Evolutionary conservation across 2,329 filamentous ascomycete genomes (phyloP), one percentile per base, ranked within the genome.

Genomic region (Thielaviopsis ethacetica): DNA sequence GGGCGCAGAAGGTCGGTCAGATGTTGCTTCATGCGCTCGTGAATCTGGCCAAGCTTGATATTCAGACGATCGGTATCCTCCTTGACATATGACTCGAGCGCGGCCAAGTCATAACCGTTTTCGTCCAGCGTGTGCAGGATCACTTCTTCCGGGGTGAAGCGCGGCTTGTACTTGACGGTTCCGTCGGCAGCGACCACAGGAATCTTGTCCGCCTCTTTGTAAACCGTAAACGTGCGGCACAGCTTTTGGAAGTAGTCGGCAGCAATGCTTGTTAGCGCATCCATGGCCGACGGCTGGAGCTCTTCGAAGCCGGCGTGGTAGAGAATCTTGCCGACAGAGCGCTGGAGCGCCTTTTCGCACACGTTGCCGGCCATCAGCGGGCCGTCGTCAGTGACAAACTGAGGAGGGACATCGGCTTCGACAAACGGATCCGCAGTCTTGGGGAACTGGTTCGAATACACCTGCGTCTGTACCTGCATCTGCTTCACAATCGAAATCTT

Each of bases 401-500:
- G 86, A n/a, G 90, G 82, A 56, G 90, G 85, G 57, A 93, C 83
- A 67, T 97, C 93, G 50, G 81, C 78, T 71, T 98, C 93, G 19
- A 85, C 73, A 63, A 98, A 96, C 0, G 89, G 88, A 67, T 91
- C 85, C 63, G 95, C 88, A 68, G 95, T 95, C 72, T 95, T 96
- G 63, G 91, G 90, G 66, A 98, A 98, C 70, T 98, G 93, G 67
- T 98, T 98, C 67, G 91, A 87, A 68, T 98, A 98, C 68, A 89
- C 88, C 80, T 96, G 93, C 56, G 90, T 88, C 70, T 98, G 93
- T 58, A 97, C 82, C 72, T 98, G 93, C 93, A 98, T 98, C 73
- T 98, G 93, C 74, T 97, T 98, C 69, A 98, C 93, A 62, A 98
- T 89, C 54, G 88, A 85, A 68, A 98, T 95, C 72, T 97, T 98